phyloP scores from a whole-genome alignment of 805 yeast genomes.

The Hermanozyma aechmeae region DNA sequence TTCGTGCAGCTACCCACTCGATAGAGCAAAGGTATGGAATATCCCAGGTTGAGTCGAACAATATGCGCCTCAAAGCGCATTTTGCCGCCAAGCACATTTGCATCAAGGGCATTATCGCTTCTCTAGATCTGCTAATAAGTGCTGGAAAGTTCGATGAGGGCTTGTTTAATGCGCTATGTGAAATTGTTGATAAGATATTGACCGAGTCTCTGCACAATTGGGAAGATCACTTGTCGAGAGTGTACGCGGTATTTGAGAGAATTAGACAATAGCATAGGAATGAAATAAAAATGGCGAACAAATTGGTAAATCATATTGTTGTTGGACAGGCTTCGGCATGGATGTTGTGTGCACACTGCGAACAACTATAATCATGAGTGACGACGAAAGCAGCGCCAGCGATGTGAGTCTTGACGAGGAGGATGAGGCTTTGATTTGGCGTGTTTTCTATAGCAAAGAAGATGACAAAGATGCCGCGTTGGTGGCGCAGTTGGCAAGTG shows the following conservation, averaged over 20 bases:
- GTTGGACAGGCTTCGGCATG: too few relatives aligned
- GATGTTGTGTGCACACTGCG: not conserved
- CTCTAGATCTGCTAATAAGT: slow-evolving; percentile 4
- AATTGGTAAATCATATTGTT: too few relatives aligned
- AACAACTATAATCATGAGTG: not conserved
- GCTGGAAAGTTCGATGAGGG: not conserved
- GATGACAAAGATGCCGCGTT: slow-evolving; percentile 1
- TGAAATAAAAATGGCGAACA: too few relatives aligned
- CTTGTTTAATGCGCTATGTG: slow-evolving; percentile 1
- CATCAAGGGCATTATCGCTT: slow-evolving; percentile 6
- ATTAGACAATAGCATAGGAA: too few relatives aligned
- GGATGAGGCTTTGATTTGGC: slow-evolving; percentile 35
- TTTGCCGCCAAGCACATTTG: slow-evolving; percentile 8
- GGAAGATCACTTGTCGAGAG: slow-evolving; percentile 4
- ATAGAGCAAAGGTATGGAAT: slow-evolving; percentile 3
- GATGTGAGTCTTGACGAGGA: slow-evolving; percentile 36
- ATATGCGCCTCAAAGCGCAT: slow-evolving; percentile 4
- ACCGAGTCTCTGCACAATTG: slow-evolving; percentile 7
- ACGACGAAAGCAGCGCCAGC: slow-evolving; percentile 6
- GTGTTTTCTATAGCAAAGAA: slow-evolving; percentile 28
- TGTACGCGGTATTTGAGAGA: too few relatives aligned
- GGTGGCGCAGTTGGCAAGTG: slow-evolving; percentile 8
- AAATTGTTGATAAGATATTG: slow-evolving; percentile 6
- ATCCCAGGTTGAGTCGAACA: slow-evolving; percentile 2
- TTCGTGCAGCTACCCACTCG: slow-evolving; percentile 1